Evolutionary conservation across 2,329 filamentous ascomycete species (phyloP).

Genomic region (Drechslera avenae): DNA sequence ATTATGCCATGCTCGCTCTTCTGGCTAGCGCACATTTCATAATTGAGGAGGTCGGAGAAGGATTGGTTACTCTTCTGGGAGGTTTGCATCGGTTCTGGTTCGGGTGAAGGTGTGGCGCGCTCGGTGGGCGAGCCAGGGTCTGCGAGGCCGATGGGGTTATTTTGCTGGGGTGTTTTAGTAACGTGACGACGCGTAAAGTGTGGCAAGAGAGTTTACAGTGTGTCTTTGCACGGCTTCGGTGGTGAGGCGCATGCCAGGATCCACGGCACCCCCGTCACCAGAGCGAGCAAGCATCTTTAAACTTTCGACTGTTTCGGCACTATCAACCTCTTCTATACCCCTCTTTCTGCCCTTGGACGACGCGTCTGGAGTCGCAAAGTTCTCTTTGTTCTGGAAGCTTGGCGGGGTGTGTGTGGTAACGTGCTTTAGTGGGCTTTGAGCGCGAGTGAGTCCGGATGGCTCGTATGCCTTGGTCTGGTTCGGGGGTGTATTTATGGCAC

Average conservation of each 20-base stretch:
- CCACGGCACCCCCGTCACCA: slow-evolving; percentile 23
- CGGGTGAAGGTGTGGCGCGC: slow-evolving; percentile 38
- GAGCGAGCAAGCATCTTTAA: slow-evolving; percentile 35
- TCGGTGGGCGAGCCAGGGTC: slow-evolving; percentile 43
- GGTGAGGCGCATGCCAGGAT: slow-evolving; percentile 27
- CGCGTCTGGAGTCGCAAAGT: slow-evolving; percentile 23
- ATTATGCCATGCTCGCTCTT: slow-evolving; percentile 29
- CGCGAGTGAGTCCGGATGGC: slow-evolving; percentile 28
- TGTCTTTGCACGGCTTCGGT: slow-evolving; percentile 33
- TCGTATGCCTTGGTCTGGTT: slow-evolving; percentile 27
- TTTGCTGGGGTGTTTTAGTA: slow-evolving; percentile 32
- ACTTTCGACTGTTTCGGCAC: slow-evolving; percentile 32
- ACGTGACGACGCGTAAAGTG: slow-evolving; percentile 21
- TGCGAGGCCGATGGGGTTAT: slow-evolving; percentile 33
- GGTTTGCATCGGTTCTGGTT: slow-evolving; percentile 23
- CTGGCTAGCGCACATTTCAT: slow-evolving; percentile 52
- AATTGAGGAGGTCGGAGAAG: slow-evolving; percentile 57
- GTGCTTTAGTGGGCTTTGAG: slow-evolving; percentile 46
- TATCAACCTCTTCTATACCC: slow-evolving; percentile 45
- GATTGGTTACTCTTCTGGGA: slow-evolving; percentile 48
- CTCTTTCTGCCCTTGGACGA: slow-evolving; percentile 41
- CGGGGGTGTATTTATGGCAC: slow-evolving; percentile 41
- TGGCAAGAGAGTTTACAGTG: slow-evolving; percentile 26
- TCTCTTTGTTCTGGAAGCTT: slow-evolving; percentile 37
- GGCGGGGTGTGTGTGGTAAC: slow-evolving; percentile 32